Percentiles rank a stretch among this genome's conserved stretches.
Evolutionary conservation across 768 basidiomycete species (phyloP).

Genomic region (Jaapia argillacea): DNA sequence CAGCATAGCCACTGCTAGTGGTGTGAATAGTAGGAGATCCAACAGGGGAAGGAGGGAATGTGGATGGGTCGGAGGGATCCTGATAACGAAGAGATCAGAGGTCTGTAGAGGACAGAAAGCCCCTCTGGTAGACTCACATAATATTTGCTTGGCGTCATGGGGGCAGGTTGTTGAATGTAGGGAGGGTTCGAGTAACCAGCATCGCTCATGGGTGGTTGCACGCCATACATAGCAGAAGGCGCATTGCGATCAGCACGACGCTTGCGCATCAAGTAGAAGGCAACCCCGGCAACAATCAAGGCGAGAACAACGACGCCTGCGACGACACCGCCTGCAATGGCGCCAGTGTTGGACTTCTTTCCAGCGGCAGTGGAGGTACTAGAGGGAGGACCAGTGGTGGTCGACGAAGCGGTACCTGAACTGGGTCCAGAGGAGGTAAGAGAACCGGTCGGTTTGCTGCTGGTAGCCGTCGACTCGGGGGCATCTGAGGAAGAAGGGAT

Average conservation of each 20-base stretch:
- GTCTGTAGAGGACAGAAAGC: too few species aligned
- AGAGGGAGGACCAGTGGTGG: background rate
- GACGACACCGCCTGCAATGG: constrained; percentile 14
- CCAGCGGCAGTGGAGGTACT: background rate
- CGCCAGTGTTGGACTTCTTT: constrained; percentile 7
- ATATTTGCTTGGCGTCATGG: background rate
- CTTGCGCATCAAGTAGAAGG: constrained; percentile 15
- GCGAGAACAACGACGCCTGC: constrained; percentile 8
- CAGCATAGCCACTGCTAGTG: background rate
- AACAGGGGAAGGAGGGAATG: constrained; percentile 3
- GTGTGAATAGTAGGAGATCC: background rate
- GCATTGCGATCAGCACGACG: constrained; percentile 7
- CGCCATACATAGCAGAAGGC: background rate
- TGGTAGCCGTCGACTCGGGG: background rate
- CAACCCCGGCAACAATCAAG: constrained; percentile 3
- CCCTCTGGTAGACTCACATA: too few species aligned
- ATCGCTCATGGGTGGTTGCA: background rate
- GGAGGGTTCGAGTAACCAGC: too few species aligned
- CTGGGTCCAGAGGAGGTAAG: background rate
- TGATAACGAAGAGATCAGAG: constrained; percentile 8
- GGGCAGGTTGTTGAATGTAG: too few species aligned
- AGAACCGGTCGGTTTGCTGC: background rate
- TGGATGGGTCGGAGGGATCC: constrained; percentile 7
- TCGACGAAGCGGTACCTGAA: background rate
- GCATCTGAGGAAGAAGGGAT: background rate